phyloP scores from a whole-genome alignment of 2,329 filamentous ascomycete genomes.

The Tolypocladium ovalisporum region DNA sequence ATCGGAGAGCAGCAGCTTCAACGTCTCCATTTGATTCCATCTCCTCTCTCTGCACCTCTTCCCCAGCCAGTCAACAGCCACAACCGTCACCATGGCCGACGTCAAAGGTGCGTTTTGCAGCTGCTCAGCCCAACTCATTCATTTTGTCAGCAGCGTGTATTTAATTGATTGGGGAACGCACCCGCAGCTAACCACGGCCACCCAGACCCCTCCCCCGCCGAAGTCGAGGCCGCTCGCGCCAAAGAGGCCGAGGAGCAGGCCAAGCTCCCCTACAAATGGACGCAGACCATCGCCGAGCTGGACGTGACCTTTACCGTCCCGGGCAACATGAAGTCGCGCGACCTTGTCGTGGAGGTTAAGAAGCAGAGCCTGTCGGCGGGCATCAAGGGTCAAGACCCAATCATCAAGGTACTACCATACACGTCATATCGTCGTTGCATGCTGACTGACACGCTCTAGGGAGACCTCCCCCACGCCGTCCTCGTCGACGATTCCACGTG shows the following conservation, averaged over 20 bases:
- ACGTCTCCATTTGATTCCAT: neutral
- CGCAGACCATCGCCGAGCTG: constrained; percentile 80
- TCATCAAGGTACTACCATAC: constrained; percentile 56
- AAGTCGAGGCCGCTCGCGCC: constrained; percentile 48
- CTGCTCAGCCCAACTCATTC: neutral
- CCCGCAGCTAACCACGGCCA: neutral
- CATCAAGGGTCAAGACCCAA: constrained; percentile 77
- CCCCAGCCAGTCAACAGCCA: neutral
- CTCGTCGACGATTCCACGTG: constrained; percentile 83
- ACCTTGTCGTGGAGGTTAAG: constrained; percentile 74
- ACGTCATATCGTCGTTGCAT: neutral
- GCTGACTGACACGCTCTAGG: constrained; percentile 37
- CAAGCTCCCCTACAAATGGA: constrained; percentile 93
- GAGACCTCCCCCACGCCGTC: constrained; percentile 72
- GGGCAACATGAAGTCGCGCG: constrained; percentile 71
- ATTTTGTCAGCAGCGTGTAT: neutral
- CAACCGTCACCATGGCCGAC: constrained; percentile 1
- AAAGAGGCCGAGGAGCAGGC: constrained; percentile 82
- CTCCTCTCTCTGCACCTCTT: neutral
- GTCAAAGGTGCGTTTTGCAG: neutral
- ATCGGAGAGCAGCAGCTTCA: neutral
- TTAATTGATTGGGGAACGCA: neutral
- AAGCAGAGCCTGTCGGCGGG: constrained; percentile 68
- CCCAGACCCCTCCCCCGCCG: constrained; percentile 42
- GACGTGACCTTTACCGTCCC: constrained; percentile 71